Base-by-base conservation (phyloP, 2,329 filamentous ascomycete species). In the Colletotrichum sp. region DNA sequence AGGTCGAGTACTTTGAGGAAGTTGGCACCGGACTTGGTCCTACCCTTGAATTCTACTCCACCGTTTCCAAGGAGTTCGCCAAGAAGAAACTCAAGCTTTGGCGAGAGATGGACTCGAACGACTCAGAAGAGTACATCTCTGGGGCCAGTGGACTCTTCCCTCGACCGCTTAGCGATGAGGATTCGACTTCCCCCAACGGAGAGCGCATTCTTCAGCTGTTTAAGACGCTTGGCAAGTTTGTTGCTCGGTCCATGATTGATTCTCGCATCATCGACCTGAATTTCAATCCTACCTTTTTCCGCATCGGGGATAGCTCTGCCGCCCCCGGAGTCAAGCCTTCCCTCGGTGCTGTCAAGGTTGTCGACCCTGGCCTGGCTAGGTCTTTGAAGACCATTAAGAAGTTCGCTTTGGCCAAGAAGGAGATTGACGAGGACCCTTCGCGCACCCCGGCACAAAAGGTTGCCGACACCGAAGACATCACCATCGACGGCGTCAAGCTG, bases 1-100 rank as follows among this genome's bases (percentile, higher is more conserved):
- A 99, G 82, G 96, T 99, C 3, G 98, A 99, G 82, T 99, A 99
- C 82, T 99, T 99, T 80, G 97, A 99, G 81, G 97, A 99, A 86
- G 97, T 99, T 26, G 97, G 97, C 72, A 99, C 98, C 28, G 97
- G 97, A 63, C 89, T 99, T 62, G 97, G 97, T 0, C 97, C 97
- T 6, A 99, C 97, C 0, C 90, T 99, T 16, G 97, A 99, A 83
- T 99, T 99, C 84, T 99, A 99, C 85, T 98, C 97, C 0, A 98
- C 95, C 0, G 96, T 99, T 2, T 99, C 97, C 0, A 97, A 95
- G 80, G 97, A 99, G 83, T 99, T 99, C 81, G 96, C 95, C 1
- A 98, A 97, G 89, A 98, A 96, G 90, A 98, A 98, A 85, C 92
- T 98, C 69, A 98, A 96, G 87, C 91, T 99, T 7, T 99, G 98